Conservation (phyloP, 2,329 filamentous ascomycete genomes). For the Cladobotryum mycophilum region DNA sequence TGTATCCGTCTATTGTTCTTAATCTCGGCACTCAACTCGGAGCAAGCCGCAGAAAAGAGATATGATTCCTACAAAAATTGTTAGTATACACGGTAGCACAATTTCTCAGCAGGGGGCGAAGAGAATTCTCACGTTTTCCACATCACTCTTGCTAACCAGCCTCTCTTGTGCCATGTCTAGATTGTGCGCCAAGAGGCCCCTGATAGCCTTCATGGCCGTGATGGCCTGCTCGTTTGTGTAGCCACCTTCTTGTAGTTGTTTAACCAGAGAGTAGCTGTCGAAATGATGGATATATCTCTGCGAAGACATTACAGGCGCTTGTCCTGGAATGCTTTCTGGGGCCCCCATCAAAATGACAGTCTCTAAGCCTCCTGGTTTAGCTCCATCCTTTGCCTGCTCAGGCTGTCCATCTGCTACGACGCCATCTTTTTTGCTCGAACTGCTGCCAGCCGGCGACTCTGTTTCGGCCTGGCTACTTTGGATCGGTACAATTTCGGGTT, state of each 20-base stretch:
- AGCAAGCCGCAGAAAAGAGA: constrained; percentile 88
- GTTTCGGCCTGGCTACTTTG: too few relatives aligned
- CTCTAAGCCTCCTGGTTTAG: constrained; percentile 32
- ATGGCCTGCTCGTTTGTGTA: constrained; percentile 72
- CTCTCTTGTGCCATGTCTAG: constrained; percentile 73
- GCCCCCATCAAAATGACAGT: constrained; percentile 43
- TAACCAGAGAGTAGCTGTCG: constrained; percentile 86
- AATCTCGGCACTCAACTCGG: constrained; percentile 83
- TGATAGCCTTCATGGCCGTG: constrained; percentile 87
- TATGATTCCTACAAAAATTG: constrained; percentile 65
- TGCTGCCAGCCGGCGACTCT: too few relatives aligned
- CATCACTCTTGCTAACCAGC: constrained; percentile 82
- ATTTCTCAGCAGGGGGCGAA: background rate
- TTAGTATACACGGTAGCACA: background rate
- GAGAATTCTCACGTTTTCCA: constrained; percentile 60
- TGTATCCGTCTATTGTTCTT: constrained; percentile 68
- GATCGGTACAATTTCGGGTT: too few relatives aligned
- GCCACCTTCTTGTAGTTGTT: constrained; percentile 66
- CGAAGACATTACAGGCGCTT: constrained; percentile 62
- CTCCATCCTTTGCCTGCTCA: constrained; percentile 32
- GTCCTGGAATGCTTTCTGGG: constrained; percentile 34
- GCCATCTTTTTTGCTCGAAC: constrained; percentile 9
- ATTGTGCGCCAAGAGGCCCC: constrained; percentile 69
- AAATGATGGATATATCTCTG: constrained; percentile 92
- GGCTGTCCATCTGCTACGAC: constrained; percentile 16